These are phyloP conservation scores for Taiozyma sp. DNA, from an alignment of 1,139 yeast genomes.

Conservation along the genomic window DNA sequence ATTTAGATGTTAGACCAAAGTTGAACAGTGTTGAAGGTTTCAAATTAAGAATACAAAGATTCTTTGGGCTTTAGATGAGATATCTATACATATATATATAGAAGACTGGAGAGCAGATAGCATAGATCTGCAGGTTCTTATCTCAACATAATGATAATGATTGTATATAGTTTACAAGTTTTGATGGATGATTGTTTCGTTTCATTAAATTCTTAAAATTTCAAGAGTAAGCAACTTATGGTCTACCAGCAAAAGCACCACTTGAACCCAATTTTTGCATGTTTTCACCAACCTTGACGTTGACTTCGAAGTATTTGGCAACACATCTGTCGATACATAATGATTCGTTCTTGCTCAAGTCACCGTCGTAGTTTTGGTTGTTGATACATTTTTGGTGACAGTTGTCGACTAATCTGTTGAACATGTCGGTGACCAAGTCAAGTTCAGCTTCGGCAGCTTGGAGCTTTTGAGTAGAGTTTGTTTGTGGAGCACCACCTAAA, in stretches of 20 bases:
- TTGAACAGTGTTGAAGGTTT: conserved; percentile 76
- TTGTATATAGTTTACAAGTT: background rate
- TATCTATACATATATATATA: background rate
- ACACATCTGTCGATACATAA: conserved; percentile 97
- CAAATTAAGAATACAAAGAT: conserved; percentile 55
- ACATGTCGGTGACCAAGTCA: conserved; percentile 97
- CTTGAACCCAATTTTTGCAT: conserved; percentile 69
- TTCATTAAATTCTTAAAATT: background rate
- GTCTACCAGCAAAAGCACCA: conserved; percentile 32
- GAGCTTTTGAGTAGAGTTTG: conserved; percentile 68
- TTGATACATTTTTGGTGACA: conserved; percentile 87
- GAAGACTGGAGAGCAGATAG: too few species aligned
- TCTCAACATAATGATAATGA: background rate
- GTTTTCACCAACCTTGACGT: conserved; percentile 91
- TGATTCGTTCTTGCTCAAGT: conserved; percentile 77
- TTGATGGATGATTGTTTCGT: background rate
- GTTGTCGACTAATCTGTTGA: conserved; percentile 76
- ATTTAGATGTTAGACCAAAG: conserved; percentile 88
- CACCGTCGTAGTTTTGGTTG: conserved; percentile 62
- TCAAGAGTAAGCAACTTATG: conserved; percentile 5
- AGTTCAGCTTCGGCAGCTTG: conserved; percentile 87
- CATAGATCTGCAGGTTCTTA: background rate
- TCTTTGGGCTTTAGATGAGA: conserved; percentile 43
- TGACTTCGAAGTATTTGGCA: conserved; percentile 92
- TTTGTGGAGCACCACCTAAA: conserved; percentile 72